A percentile compares a stretch with the other conserved stretches of the same genome.
Evolutionary conservation across 169 alveolate genomes (phyloP).

Genomic region (Plasmodium billcollinsi): DNA sequence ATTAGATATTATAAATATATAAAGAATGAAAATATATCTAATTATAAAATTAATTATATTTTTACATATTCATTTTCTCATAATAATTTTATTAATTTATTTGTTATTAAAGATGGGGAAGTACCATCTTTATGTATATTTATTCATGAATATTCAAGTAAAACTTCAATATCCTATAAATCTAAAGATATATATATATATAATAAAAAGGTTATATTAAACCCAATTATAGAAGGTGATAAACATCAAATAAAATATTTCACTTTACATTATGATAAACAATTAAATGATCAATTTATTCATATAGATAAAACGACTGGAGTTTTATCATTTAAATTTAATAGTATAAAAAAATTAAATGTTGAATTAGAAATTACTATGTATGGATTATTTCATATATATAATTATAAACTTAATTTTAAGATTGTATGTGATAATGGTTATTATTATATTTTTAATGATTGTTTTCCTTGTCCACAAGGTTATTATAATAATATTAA

Average conservation of each 20-base stretch:
- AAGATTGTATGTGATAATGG: constrained; percentile 77
- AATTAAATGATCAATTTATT: constrained; percentile 40
- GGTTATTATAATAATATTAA: constrained; percentile 86
- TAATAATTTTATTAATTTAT: constrained; percentile 36
- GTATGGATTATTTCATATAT: constrained; percentile 73
- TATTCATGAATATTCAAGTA: constrained; percentile 48
- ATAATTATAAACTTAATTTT: constrained; percentile 30
- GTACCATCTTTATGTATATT: constrained; percentile 10
- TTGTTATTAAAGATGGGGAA: constrained; percentile 15
- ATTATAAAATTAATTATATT: constrained; percentile 85
- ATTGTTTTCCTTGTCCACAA: constrained; percentile 83
- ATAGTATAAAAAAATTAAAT: constrained; percentile 3
- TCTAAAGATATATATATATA: constrained; percentile 7
- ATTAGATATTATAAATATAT: constrained; percentile 27
- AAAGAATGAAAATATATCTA: constrained; percentile 24
- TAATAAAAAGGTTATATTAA: constrained; percentile 11
- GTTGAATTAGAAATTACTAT: constrained; percentile 43
- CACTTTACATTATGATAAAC: constrained; percentile 5
- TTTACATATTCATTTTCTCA: constrained; percentile 51
- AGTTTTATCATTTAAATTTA: constrained; percentile 14
- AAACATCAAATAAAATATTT: constrained; percentile 50
- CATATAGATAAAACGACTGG: constrained; percentile 63
- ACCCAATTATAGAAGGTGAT: constrained; percentile 65
- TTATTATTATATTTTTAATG: constrained; percentile 59
- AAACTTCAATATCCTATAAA: constrained; percentile 18